Percentiles rank a stretch among this genome's conserved stretches.
Conservation (phyloP, 2,329 filamentous ascomycete species). For the Chrysoporthe cubensis region DNA sequence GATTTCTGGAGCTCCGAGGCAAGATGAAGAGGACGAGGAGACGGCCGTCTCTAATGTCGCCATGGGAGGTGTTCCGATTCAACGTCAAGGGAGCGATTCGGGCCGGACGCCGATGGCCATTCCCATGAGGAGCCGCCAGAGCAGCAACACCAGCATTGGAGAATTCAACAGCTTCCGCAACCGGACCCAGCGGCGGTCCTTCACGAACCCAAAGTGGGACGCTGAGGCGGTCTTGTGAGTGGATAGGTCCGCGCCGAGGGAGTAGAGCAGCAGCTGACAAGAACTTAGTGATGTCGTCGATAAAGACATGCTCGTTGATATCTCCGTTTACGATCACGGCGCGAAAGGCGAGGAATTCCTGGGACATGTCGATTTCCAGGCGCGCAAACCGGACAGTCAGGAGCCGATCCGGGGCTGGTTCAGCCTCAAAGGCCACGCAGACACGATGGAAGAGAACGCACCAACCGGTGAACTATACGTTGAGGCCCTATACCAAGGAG, state of each 20-base stretch:
- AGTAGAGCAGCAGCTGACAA: not conserved
- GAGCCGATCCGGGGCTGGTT: slow-evolving; percentile 84
- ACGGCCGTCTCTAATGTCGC: slow-evolving; percentile 42
- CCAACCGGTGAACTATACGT: slow-evolving; percentile 88
- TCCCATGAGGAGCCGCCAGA: slow-evolving; percentile 95
- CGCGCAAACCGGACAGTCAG: slow-evolving; percentile 65
- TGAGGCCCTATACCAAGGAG: slow-evolving; percentile 81
- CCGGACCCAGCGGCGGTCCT: slow-evolving; percentile 58
- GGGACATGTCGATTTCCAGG: slow-evolving; percentile 84
- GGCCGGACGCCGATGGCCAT: slow-evolving; percentile 87
- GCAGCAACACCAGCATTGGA: slow-evolving; percentile 85
- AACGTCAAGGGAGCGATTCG: slow-evolving; percentile 77
- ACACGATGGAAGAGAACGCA: slow-evolving; percentile 71
- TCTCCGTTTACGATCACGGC: slow-evolving; percentile 88
- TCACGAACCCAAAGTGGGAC: slow-evolving; percentile 92
- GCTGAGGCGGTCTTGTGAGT: slow-evolving; percentile 94
- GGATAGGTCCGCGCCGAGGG: not conserved
- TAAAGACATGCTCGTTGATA: slow-evolving; percentile 84
- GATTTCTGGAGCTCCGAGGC: slow-evolving; percentile 82
- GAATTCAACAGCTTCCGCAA: slow-evolving; percentile 67
- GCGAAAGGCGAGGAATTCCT: slow-evolving; percentile 86
- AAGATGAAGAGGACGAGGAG: slow-evolving; percentile 64
- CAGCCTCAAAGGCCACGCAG: slow-evolving; percentile 73
- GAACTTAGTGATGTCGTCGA: slow-evolving; percentile 82
- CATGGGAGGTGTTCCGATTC: slow-evolving; percentile 56